phyloP scores from a whole-genome alignment of 352 stramenopile species.

The Globisporangium carolinianum region DNA sequence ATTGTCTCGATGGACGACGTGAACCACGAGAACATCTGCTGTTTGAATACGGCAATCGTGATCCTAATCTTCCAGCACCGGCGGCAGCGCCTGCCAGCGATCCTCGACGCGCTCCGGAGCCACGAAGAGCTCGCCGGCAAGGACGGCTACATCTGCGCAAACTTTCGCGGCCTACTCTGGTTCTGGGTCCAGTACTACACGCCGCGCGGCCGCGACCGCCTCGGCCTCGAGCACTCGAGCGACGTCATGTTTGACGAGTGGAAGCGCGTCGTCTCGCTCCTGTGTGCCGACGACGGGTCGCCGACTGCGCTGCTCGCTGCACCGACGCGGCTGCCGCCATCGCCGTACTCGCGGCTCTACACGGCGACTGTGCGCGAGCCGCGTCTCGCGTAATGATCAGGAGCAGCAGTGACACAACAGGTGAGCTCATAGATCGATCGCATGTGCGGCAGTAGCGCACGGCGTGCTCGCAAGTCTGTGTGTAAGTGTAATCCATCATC shows the following conservation, averaged over 20 bases:
- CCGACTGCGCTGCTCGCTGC: slow-evolving; percentile 65
- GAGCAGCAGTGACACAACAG: background rate
- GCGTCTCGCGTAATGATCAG: slow-evolving; percentile 3
- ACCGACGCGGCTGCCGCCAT: slow-evolving; percentile 45
- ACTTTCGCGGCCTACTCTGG: slow-evolving; percentile 92
- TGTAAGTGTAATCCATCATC: too few species aligned
- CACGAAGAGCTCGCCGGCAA: slow-evolving; percentile 62
- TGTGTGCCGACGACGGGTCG: slow-evolving; percentile 91
- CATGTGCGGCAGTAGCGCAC: too few species aligned
- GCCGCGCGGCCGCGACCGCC: slow-evolving; percentile 87
- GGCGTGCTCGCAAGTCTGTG: too few species aligned
- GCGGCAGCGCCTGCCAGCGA: slow-evolving; percentile 62
- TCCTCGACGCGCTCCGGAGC: slow-evolving; percentile 62
- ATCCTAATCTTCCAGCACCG: slow-evolving; percentile 93
- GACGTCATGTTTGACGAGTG: slow-evolving; percentile 94
- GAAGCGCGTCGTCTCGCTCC: slow-evolving; percentile 82
- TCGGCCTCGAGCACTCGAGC: slow-evolving; percentile 93
- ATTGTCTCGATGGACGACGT: slow-evolving; percentile 93
- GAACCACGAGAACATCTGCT: slow-evolving; percentile 98
- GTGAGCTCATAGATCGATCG: background rate
- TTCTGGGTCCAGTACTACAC: slow-evolving; percentile 97
- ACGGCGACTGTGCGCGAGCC: slow-evolving; percentile 4
- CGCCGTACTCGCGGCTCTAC: slow-evolving; percentile 67
- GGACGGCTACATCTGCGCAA: slow-evolving; percentile 66
- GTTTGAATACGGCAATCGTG: slow-evolving; percentile 94